Conservation (phyloP, 2,329 filamentous ascomycete genomes). For the Endocalyx cinctus region DNA sequence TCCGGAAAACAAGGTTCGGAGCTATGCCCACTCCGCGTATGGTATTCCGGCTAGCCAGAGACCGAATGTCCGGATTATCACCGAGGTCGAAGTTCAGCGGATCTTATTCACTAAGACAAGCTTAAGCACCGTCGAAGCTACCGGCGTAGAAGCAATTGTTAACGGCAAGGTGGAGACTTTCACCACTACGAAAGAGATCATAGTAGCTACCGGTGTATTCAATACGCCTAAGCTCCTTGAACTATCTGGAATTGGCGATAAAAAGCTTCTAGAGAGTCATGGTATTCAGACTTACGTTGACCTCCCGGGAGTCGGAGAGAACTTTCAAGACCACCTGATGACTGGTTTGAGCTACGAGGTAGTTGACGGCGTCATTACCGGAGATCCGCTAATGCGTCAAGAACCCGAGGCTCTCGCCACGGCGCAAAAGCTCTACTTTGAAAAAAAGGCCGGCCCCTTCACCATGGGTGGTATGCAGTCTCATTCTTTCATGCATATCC, state of each 20-base stretch:
- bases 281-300: slow-evolving; percentile 3
- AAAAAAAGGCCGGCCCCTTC: slow-evolving; percentile 17
- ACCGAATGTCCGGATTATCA: slow-evolving; percentile 12
- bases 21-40: slow-evolving; percentile 16
- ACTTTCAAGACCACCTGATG: slow-evolving; percentile 13
- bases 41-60: slow-evolving; percentile 9
- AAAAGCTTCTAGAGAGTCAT: slow-evolving; percentile 3
- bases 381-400: slow-evolving; percentile 10
- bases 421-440: slow-evolving; percentile 12
- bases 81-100: slow-evolving; percentile 7
- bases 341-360: slow-evolving; percentile 13
- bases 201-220: slow-evolving; percentile 13
- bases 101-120: slow-evolving; percentile 8
- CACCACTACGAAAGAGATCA: slow-evolving; percentile 9
- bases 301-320: slow-evolving; percentile 13
- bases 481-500: slow-evolving; percentile 18
- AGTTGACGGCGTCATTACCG: slow-evolving; percentile 7
- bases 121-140: slow-evolving; percentile 6
- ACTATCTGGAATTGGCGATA: slow-evolving; percentile 14
- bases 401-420: slow-evolving; percentile 11
- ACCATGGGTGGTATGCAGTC: slow-evolving; percentile 15
- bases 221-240: slow-evolving; percentile 18
- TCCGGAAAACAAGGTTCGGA: slow-evolving; percentile 14
- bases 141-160: slow-evolving; percentile 9
- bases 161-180: slow-evolving; percentile 10